Base-by-base conservation (phyloP, 2,329 filamentous ascomycete species). In the Dryadomyces quercus-mongolicae region DNA sequence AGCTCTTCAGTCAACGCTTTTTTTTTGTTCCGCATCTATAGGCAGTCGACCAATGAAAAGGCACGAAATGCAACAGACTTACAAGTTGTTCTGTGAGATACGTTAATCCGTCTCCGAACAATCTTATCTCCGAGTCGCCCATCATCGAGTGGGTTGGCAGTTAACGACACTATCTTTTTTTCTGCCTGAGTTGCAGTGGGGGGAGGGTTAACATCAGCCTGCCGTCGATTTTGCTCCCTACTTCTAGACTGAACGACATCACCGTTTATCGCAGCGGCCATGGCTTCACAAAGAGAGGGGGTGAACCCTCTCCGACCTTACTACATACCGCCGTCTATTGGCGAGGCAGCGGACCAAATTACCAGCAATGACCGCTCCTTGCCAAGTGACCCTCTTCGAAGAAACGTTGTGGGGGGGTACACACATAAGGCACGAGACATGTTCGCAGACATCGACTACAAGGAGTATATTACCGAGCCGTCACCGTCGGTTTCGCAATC, bases 361-460 rank as follows among this genome's bases (percentile, higher is more conserved):
- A 55, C 60, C 69, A 54, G 63, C 68, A 48, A 67, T 71, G 25
- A 68, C 65, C 44, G 38, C 5, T 15, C 49, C 5, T 6, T 51
- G 31, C 21, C 38, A 18, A 44, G n/a, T 34, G 49, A 34, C n/a
- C 38, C 40, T n/a, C n/a, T n/a, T 13, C 36, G 49, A 18, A 34
- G 15, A 31, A 54, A 46, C 25, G 36, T 36, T 8, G 15, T 51
- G 31, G 46, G 50, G 36, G 34, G 43, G 59, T 81, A 81, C 65
- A 73, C 76, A 56, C 74, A 74, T 56, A 81, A 86, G 63, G 88
- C 90, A 59, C 86, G 90, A 68, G 86, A 93, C 67, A 85, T 95
- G 57, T 83, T 96, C 58, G 84, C 85, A 52, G 92, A 97, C 65
- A 77, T 97, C 59, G 92, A 97, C 71, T 95, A 95, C 74, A 86